phyloP scores from a whole-genome alignment of 805 yeast species.

The Wickerhamiella cacticola region DNA sequence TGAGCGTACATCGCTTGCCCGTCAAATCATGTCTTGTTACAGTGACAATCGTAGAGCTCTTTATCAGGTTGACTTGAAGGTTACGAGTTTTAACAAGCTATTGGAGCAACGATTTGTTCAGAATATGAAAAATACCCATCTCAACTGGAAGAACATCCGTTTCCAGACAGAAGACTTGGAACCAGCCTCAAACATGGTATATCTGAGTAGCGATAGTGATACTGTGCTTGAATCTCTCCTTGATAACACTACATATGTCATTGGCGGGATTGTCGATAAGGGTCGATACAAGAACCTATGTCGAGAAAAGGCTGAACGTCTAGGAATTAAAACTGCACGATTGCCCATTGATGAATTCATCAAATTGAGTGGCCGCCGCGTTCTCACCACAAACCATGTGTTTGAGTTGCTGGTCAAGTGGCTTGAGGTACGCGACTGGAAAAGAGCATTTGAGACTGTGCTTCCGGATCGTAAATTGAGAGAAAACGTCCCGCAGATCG shows the following conservation, averaged over 20 bases:
- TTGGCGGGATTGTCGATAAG: slow-evolving; percentile 95
- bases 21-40: slow-evolving; percentile 73
- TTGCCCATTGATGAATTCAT: slow-evolving; percentile 82
- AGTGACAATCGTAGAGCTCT: slow-evolving; percentile 57
- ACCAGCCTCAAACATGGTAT: slow-evolving; percentile 35
- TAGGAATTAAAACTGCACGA: slow-evolving; percentile 61
- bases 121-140: slow-evolving; percentile 43
- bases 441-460: slow-evolving; percentile 69
- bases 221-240: slow-evolving; percentile 51
- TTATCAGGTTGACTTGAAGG: slow-evolving; percentile 44
- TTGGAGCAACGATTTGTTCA: slow-evolving; percentile 58
- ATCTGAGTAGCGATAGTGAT: slow-evolving; percentile 80
- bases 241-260: slow-evolving; percentile 62
- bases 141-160: slow-evolving; percentile 54
- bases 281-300: slow-evolving; percentile 78
- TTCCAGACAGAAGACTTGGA: slow-evolving; percentile 36
- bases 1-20: slow-evolving; percentile 54
- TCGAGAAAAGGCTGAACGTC: slow-evolving; percentile 59
- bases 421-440: slow-evolving; percentile 75
- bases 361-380: slow-evolving; percentile 71
- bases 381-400: slow-evolving; percentile 91
- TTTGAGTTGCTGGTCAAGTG: slow-evolving; percentile 73
- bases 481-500: neutral
- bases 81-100: slow-evolving; percentile 55
- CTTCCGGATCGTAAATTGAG: slow-evolving; percentile 65